Base-by-base conservation (phyloP, 345 rosid genomes). In the Reutealis trisperma region DNA sequence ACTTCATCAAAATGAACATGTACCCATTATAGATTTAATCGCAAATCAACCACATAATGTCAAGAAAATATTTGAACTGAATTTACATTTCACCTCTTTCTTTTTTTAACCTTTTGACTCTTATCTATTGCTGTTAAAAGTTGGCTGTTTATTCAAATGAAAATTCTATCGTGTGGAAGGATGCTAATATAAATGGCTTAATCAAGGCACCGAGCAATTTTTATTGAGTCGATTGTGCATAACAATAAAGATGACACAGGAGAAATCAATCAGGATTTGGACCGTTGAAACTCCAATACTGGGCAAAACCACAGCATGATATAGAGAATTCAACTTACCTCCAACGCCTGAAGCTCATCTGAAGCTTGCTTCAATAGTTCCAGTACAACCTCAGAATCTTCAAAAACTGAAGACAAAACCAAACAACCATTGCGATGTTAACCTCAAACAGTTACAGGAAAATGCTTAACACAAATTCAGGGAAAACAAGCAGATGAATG, bases 331-430 rank as follows among this genome's bases (percentile, higher is more conserved):
- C 54, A 72, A 77, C 81, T 78, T 86, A 93, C 98, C 97, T 92
- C 98, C 84, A 96, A 73, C 44, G 89, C 83, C 83, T 88, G 84
- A 79, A 92, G 89, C 76, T 92, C 97, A 66, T 92, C 89, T 22
- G 91, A 85, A 79, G 99, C 97, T 85, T 93, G 97, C 81, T 79
- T 87, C 72, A 96, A 78, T 75, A 94, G 87, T 82, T 91, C 99
- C 71, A 96, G 86, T 75, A 92, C 90, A 3, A 82, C 67, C 72
- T 88, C 95, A 2, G 91, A 76, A 85, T 88, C 84, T 80, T 87
- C 87, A 42, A 84, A 81, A 79, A 89, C 97, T 93, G 87, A 21
- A 65, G 73, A 59, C 62, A 71, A 72, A 74, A 42, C 66, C 25
- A 9, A 41, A 10, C 21, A 52, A 27, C 16, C 6, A 51, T 7